These are phyloP conservation scores for Vararia minispora DNA, from an alignment of 768 basidiomycete genomes.

Conservation along the genomic window DNA sequence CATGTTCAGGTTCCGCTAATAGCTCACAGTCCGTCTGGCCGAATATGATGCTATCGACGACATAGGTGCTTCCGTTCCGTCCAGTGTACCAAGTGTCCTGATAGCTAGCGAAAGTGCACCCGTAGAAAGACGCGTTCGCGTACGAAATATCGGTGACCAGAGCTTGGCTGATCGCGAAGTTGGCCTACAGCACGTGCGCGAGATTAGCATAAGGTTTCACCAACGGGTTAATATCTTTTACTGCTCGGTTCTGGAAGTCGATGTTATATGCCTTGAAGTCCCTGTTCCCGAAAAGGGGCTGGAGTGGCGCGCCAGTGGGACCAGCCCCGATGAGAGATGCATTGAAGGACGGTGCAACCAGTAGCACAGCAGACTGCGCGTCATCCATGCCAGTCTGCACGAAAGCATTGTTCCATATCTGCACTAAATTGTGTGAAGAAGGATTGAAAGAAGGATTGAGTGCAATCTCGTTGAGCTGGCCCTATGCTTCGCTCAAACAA, in stretches of 20 bases:
- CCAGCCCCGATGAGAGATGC: conserved; percentile 52
- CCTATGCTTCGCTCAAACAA: conserved; percentile 20
- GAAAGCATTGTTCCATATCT: conserved; percentile 38
- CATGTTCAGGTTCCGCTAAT: background rate
- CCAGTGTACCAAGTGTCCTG: conserved; percentile 64
- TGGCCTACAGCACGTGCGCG: conserved; percentile 26
- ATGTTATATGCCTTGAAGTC: conserved; percentile 61
- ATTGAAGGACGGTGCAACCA: conserved; percentile 43
- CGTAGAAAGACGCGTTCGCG: conserved; percentile 59
- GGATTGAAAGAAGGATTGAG: conserved; percentile 31
- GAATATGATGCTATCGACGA: conserved; percentile 48
- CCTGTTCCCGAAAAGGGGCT: conserved; percentile 38
- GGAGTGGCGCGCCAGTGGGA: conserved; percentile 41
- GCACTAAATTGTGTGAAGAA: conserved; percentile 37
- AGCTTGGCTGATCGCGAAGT: conserved; percentile 50
- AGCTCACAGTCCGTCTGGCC: conserved; percentile 53
- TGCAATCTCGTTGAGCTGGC: conserved; percentile 32
- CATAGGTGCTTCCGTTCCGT: conserved; percentile 44
- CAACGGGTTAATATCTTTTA: conserved; percentile 14
- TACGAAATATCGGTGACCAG: conserved; percentile 52
- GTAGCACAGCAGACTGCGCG: conserved; percentile 45
- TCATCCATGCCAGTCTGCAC: conserved; percentile 37
- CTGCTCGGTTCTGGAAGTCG: conserved; percentile 57
- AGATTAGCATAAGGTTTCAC: background rate
- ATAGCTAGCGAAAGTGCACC: conserved; percentile 47